Evolutionary conservation across 2,329 filamentous ascomycete genomes (phyloP).

Genomic region (Trichoderma koningiopsis): DNA sequence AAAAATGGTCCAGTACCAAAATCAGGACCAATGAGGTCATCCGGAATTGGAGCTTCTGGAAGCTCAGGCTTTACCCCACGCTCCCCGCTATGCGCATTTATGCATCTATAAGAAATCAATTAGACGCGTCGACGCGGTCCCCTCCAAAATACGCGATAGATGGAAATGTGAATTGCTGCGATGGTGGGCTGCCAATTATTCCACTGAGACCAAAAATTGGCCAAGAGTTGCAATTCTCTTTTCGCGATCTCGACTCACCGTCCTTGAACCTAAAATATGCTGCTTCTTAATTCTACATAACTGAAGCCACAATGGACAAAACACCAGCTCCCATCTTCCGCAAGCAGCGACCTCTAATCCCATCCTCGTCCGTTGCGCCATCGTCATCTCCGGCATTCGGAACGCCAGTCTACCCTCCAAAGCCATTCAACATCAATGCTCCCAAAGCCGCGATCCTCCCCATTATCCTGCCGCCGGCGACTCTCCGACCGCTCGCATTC

Average conservation of each 20-base stretch:
- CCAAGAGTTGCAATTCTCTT: background rate
- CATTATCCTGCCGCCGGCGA: constrained; percentile 84
- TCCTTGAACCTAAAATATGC: background rate
- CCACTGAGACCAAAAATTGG: background rate
- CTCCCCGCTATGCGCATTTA: constrained; percentile 28
- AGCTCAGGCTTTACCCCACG: constrained; percentile 24
- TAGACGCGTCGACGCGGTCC: constrained; percentile 45
- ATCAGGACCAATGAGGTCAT: constrained; percentile 38
- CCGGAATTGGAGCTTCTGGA: constrained; percentile 17
- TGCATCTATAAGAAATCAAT: constrained; percentile 40
- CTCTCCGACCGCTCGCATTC: constrained; percentile 86
- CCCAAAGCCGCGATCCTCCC: constrained; percentile 72
- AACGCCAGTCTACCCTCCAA: constrained; percentile 79
- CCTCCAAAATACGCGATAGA: constrained; percentile 22
- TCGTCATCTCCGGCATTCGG: constrained; percentile 91
- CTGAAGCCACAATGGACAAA: constrained; percentile 39
- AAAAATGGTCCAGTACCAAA: background rate
- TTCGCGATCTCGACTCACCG: background rate
- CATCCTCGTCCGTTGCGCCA: constrained; percentile 64
- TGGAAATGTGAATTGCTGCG: background rate
- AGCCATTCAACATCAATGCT: constrained; percentile 58
- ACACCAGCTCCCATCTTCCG: constrained; percentile 45
- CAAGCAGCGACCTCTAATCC: constrained; percentile 38
- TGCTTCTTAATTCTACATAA: background rate
- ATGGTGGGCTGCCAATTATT: background rate